Percentiles rank a stretch among this genome's conserved stretches.
Evolutionary conservation across 345 rosid genomes (phyloP).

Genomic region (Aquilaria yunnanensis): DNA sequence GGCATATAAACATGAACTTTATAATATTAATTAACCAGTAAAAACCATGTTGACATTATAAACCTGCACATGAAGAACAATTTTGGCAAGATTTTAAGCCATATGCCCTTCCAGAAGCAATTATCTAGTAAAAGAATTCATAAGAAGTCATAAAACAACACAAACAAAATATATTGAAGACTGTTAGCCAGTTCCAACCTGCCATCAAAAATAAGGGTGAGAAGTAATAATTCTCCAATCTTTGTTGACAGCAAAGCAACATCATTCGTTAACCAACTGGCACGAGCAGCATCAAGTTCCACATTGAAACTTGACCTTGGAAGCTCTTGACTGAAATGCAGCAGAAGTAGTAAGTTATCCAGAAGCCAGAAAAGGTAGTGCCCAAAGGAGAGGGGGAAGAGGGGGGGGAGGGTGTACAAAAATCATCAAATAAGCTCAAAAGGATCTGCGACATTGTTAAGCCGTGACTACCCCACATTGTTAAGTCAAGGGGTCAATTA

Average conservation of each 20-base stretch:
- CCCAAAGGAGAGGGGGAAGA: not conserved
- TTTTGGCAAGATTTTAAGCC: too few species aligned
- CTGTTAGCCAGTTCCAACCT: conserved; percentile 37
- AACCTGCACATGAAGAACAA: too few species aligned
- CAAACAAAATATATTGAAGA: conserved; percentile 1
- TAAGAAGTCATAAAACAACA: not conserved
- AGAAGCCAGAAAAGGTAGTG: not conserved
- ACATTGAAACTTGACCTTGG: conserved; percentile 79
- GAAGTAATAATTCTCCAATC: conserved; percentile 79
- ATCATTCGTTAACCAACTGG: conserved; percentile 74
- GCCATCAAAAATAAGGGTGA: conserved; percentile 92
- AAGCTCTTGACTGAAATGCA: conserved; percentile 72
- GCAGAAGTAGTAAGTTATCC: conserved; percentile 6
- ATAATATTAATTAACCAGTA: too few species aligned
- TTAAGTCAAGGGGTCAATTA: too few species aligned
- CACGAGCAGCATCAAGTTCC: conserved; percentile 96
- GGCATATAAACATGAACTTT: too few species aligned
- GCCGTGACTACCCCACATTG: too few species aligned
- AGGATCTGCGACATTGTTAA: not conserved
- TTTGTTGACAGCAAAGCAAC: conserved; percentile 87
- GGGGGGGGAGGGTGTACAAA: too few species aligned
- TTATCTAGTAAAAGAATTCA: too few species aligned
- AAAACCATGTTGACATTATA: too few species aligned
- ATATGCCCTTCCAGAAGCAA: too few species aligned
- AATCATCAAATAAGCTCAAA: not conserved